Conservation (phyloP, 805 yeast species). For the Candida qinlingensis region DNA sequence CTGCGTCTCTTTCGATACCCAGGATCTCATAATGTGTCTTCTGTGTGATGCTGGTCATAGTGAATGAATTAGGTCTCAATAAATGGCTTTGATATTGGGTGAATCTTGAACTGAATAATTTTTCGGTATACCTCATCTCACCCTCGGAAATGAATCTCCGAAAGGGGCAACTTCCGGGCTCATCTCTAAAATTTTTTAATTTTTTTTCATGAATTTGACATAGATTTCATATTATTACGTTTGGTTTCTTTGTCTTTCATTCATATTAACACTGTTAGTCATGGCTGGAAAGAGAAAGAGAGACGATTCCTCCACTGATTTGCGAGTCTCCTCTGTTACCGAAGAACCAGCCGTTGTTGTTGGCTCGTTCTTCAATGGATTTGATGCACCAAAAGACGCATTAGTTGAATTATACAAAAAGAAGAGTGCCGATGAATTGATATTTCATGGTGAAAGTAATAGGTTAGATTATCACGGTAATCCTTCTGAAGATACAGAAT, state of each 20-base stretch:
- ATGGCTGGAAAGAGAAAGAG: constrained; percentile 27
- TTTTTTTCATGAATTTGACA: background rate
- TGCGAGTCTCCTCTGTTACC: constrained; percentile 30
- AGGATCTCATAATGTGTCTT: constrained; percentile 52
- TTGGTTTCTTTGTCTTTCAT: background rate
- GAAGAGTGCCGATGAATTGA: constrained; percentile 30
- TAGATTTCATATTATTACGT: too few relatives aligned
- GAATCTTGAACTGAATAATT: background rate
- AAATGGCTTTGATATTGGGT: background rate
- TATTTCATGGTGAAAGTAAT: constrained; percentile 75
- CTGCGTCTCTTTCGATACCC: constrained; percentile 39
- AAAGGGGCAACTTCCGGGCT: background rate
- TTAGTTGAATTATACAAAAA: constrained; percentile 56
- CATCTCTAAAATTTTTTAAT: constrained; percentile 3
- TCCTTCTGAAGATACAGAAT: constrained; percentile 30
- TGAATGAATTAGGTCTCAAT: background rate
- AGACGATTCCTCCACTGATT: constrained; percentile 33
- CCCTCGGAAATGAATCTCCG: background rate
- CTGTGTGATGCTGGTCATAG: constrained; percentile 8
- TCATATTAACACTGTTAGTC: background rate
- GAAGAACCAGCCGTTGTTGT: constrained; percentile 48
- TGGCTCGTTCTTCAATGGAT: constrained; percentile 79
- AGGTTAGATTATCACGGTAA: constrained; percentile 69
- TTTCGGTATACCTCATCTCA: background rate
- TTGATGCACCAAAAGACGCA: constrained; percentile 52